phyloP scores from a whole-genome alignment of 2,329 filamentous ascomycete genomes.

The Arthrobotrys sinensis region DNA sequence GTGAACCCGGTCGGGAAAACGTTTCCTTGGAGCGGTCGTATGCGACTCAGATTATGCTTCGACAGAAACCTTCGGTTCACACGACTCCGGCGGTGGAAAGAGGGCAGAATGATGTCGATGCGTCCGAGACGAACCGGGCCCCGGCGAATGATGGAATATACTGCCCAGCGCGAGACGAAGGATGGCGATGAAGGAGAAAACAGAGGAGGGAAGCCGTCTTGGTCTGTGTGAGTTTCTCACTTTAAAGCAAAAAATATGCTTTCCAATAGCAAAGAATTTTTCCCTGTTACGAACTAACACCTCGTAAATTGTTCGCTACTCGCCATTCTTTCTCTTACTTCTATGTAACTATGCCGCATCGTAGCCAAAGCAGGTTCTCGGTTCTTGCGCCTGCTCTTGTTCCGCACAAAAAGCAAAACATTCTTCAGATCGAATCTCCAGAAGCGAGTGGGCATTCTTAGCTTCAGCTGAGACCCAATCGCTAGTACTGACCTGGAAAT shows the following conservation, averaged over 20 bases:
- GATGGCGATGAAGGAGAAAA: conserved; percentile 33
- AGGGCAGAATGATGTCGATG: conserved; percentile 30
- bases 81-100: conserved; percentile 32
- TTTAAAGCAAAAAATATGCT: conserved; percentile 50
- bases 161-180: conserved; percentile 24
- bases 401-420: conserved; percentile 55
- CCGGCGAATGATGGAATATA: conserved; percentile 44
- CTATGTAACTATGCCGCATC: conserved; percentile 52
- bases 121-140: conserved; percentile 45
- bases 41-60: conserved; percentile 49
- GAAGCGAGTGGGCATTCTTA: conserved; percentile 48
- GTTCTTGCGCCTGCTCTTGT: conserved; percentile 14
- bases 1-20: conserved; percentile 51
- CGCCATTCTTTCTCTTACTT: conserved; percentile 34
- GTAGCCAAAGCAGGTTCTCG: conserved; percentile 26
- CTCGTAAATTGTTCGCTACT: conserved; percentile 32
- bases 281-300: conserved; percentile 33
- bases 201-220: conserved; percentile 24
- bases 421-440: conserved; percentile 49
- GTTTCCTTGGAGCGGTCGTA: conserved; percentile 48
- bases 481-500: conserved; percentile 35
- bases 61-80: conserved; percentile 38
- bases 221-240: conserved; percentile 39
- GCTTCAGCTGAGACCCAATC: conserved; percentile 57
- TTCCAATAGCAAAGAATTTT: conserved; percentile 39